Evolutionary conservation across 768 basidiomycete genomes (phyloP), one percentile per base, ranked within the genome.

Genomic region (Suillus discolor): DNA sequence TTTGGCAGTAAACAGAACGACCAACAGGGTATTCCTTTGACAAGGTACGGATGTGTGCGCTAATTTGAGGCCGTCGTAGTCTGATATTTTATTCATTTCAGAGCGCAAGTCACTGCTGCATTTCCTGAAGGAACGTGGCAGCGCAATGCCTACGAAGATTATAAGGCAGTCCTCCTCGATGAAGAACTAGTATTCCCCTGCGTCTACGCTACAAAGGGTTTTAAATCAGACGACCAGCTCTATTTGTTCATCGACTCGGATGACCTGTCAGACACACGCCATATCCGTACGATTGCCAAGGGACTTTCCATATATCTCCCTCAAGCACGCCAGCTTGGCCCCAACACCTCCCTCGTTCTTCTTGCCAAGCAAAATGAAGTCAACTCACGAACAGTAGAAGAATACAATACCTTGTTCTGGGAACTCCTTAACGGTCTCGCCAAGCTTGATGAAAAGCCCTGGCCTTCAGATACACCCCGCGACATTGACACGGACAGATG

Each of bases 161-260:
- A 64, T 49, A 71, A 62, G n/a, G 67, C 38, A 16, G 71, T 71
- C 28, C 66, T 72, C 23, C 68, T 71, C 38, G 71, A 71, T 31
- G 66, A 71, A 42, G 68, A 72, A 9, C 23, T 72, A 13, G 36
- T 72, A 18, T 72, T 71, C 53, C 68, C 71, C 11, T 71, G 71
- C 66, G 44, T 72, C 36, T 71, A 72, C 5, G 71, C 71, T 2
- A 66, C 71, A 38, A 71, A 72, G 51, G 71, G 71, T 7, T 72
- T 71, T 57, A 72, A 72, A 41, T 70, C 65, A 13, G 71, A 72
- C 9, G 66, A 69, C 11, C 68, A 71, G 42, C 39, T 67, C 13
- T 71, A 72, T 62, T 31, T 72, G 39, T 71, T 71, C 60, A 67
- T 71, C 53, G 71, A 69, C 49, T 71, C 71, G 5, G 71, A 71